Percentiles rank a stretch among this genome's conserved stretches.
phyloP scores from a whole-genome alignment of 1,139 yeast genomes.

The Suhomyces ambrosiae region DNA sequence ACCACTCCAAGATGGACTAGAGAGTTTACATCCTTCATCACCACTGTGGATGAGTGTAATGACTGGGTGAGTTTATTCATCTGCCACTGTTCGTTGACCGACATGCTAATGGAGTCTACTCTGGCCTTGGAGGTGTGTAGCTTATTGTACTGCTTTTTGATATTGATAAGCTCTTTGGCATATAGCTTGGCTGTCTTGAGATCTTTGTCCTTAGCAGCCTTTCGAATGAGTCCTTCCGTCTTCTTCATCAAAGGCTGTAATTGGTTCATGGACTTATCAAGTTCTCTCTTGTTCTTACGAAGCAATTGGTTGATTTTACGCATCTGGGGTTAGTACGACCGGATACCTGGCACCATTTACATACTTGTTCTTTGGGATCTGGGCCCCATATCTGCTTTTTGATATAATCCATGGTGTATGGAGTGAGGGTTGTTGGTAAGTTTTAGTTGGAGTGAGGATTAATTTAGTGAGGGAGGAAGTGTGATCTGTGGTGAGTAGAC shows the following conservation, averaged over 20 bases:
- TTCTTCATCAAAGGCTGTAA: constrained; percentile 66
- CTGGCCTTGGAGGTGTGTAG: constrained; percentile 83
- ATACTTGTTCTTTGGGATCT: constrained; percentile 85
- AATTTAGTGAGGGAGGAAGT: neutral
- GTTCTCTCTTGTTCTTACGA: constrained; percentile 80
- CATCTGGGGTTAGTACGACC: constrained; percentile 48
- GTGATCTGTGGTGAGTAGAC: too few relatives aligned
- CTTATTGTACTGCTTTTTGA: constrained; percentile 73
- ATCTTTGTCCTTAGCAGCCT: constrained; percentile 80
- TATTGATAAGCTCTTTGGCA: constrained; percentile 78
- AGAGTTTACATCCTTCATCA: constrained; percentile 88
- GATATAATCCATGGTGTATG: constrained; percentile 59
- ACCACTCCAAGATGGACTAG: constrained; percentile 80
- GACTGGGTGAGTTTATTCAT: constrained; percentile 82
- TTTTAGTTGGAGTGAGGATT: neutral
- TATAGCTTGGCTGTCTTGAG: constrained; percentile 71
- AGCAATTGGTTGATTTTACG: constrained; percentile 79
- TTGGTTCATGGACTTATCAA: constrained; percentile 75
- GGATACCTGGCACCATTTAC: constrained; percentile 19
- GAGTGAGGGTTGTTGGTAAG: too few relatives aligned
- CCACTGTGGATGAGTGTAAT: constrained; percentile 72
- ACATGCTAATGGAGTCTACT: constrained; percentile 81
- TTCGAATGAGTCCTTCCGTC: constrained; percentile 73
- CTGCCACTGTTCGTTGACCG: constrained; percentile 90
- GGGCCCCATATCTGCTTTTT: constrained; percentile 94